Conservation (phyloP, 208 protist species). For the Trypanosoma theileri region DNA sequence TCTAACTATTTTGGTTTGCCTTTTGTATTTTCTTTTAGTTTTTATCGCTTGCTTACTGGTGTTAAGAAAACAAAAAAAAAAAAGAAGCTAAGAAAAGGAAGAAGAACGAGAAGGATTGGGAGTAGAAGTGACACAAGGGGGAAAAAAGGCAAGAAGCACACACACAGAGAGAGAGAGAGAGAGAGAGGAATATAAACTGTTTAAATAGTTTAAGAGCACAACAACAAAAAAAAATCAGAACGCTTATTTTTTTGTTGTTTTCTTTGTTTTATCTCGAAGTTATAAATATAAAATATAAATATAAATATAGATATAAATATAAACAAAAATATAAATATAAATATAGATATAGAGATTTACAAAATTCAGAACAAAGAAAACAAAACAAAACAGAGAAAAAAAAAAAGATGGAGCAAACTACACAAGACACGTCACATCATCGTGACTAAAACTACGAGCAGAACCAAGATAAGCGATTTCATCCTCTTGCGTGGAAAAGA, state of each 20-base stretch:
- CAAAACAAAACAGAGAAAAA: no score
- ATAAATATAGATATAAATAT: neutral
- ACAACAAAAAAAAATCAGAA: no score
- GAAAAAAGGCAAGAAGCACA: neutral
- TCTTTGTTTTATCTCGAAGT: no score
- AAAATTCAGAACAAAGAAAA: no score
- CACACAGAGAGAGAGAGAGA: neutral
- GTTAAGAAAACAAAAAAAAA: conserved; percentile 3
- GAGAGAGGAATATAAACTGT: no score
- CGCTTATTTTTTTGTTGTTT: no score
- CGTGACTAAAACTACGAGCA: neutral
- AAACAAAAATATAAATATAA: conserved; percentile 10
- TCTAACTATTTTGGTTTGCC: no score
- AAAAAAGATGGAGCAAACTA: no score
- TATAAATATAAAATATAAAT: no score
- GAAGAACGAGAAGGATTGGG: conserved; percentile 1
- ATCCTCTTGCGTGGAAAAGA: conserved; percentile 42
- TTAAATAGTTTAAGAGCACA: no score
- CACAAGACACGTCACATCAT: neutral
- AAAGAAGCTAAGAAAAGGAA: conserved; percentile 1
- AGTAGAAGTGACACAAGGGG: conserved; percentile 11
- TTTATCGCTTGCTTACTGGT: no score
- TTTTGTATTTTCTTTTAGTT: no score
- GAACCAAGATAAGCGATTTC: neutral
- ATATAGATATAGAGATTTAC: neutral